Conservation (phyloP, 176 grass and related monocot genomes). For the Lolium multiflorum region DNA sequence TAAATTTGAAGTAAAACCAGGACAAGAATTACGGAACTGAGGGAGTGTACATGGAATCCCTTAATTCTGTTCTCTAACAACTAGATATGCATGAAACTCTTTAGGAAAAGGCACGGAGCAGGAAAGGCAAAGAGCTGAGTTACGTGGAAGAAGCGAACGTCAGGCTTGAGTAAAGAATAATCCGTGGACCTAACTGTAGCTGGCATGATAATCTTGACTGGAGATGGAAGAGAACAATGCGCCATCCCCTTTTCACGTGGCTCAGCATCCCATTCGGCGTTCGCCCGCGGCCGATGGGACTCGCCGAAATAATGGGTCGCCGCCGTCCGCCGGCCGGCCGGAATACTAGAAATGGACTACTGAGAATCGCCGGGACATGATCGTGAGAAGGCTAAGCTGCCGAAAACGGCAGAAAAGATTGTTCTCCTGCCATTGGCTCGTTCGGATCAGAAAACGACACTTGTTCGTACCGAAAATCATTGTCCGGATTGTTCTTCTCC, state of each 20-base stretch:
- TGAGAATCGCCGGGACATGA: neutral
- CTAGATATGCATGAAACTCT: conserved; percentile 20
- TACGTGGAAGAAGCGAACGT: conserved; percentile 49
- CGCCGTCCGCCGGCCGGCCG: neutral
- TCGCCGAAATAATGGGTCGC: conserved; percentile 15
- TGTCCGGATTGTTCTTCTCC: conserved; percentile 30
- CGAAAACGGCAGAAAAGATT: conserved; percentile 34
- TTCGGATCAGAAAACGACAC: conserved; percentile 2
- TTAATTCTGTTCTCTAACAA: neutral
- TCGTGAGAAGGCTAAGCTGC: conserved; percentile 32
- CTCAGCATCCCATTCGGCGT: conserved; percentile 47
- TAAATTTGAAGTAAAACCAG: too few relatives aligned
- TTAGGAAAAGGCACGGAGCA: neutral
- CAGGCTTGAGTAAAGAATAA: conserved; percentile 38
- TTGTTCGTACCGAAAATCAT: neutral
- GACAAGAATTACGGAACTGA: too few relatives aligned
- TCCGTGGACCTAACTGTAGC: conserved; percentile 20
- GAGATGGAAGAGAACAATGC: conserved; percentile 43
- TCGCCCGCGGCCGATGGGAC: conserved; percentile 36
- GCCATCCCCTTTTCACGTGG: conserved; percentile 52
- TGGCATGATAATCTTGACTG: conserved; percentile 60
- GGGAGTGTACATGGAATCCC: neutral
- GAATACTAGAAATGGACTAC: conserved; percentile 6
- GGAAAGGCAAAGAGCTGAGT: conserved; percentile 36
- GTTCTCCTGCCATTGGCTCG: conserved; percentile 28